These are phyloP conservation scores for Penicillium sp. DNA, from an alignment of 2,329 filamentous ascomycete genomes.

Conservation along the genomic window DNA sequence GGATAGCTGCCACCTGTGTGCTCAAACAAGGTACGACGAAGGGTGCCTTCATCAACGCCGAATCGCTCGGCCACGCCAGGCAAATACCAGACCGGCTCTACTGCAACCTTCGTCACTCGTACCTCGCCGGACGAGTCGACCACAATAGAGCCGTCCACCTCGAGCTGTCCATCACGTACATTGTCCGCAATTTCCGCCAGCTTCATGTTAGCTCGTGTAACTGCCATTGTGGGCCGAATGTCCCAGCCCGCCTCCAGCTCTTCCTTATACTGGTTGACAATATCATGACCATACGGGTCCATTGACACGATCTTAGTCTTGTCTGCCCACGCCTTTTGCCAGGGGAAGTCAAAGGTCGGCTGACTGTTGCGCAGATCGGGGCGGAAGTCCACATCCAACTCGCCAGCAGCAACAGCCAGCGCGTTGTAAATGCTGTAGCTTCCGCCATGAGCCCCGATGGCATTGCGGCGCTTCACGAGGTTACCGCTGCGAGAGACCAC, in stretches of 20 bases:
- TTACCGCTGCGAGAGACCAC: conserved; percentile 66
- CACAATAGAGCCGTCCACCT: conserved; percentile 86
- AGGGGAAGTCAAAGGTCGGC: conserved; percentile 86
- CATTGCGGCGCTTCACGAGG: conserved; percentile 49
- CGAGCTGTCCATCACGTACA: conserved; percentile 76
- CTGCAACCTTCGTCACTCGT: conserved; percentile 93
- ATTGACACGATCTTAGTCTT: conserved; percentile 95
- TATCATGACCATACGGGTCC: conserved; percentile 89
- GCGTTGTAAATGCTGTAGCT: conserved; percentile 97
- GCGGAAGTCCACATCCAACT: conserved; percentile 81
- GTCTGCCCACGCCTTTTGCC: conserved; percentile 87
- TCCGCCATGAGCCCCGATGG: conserved; percentile 77
- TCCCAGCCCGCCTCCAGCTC: conserved; percentile 74
- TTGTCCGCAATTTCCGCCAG: conserved; percentile 93
- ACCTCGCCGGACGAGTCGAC: conserved; percentile 85
- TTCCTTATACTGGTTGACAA: conserved; percentile 79
- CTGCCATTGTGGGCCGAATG: conserved; percentile 86
- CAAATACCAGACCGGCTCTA: conserved; percentile 91
- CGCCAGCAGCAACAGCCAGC: conserved; percentile 87
- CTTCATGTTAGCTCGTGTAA: conserved; percentile 94
- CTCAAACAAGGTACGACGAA: conserved; percentile 88
- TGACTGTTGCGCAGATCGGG: conserved; percentile 84
- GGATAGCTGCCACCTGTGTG: conserved; percentile 96
- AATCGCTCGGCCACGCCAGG: conserved; percentile 91
- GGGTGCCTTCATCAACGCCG: conserved; percentile 84